These are phyloP conservation scores for Myriosclerotinia duriaeana DNA, from an alignment of 2,329 filamentous ascomycete genomes.

Conservation along the genomic window DNA sequence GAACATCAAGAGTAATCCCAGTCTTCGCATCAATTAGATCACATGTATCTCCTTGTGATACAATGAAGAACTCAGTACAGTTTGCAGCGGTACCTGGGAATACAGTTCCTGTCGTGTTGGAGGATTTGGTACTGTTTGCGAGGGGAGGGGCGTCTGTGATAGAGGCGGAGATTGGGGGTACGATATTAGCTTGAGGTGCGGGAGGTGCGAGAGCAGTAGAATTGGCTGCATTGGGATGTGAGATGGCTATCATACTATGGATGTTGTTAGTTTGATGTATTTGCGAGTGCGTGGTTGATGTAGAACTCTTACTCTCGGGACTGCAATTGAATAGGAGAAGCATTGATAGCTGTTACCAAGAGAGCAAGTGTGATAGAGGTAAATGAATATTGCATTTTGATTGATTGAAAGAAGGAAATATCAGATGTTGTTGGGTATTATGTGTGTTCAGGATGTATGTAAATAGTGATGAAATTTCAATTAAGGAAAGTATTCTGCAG, in stretches of 20 bases:
- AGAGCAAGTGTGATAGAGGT: conserved; percentile 1
- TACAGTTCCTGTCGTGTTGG: not conserved
- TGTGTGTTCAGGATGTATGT: too few relatives aligned
- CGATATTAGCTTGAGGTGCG: not conserved
- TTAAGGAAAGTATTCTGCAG: conserved; percentile 6
- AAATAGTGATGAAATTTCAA: not conserved
- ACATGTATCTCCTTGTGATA: conserved; percentile 1
- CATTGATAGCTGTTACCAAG: not conserved
- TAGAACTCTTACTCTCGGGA: conserved; percentile 1
- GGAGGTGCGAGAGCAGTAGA: not conserved
- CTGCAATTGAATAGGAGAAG: conserved; percentile 5
- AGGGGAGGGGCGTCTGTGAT: not conserved
- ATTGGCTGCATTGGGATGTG: not conserved
- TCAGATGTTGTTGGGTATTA: not conserved
- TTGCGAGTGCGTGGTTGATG: too few relatives aligned
- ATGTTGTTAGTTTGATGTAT: not conserved
- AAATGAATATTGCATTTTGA: conserved; percentile 6
- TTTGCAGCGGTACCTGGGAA: not conserved
- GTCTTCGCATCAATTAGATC: not conserved
- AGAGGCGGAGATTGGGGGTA: not conserved
- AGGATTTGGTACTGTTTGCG: not conserved
- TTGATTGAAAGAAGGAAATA: not conserved
- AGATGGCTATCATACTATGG: not conserved
- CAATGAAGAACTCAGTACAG: not conserved
- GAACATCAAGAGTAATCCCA: not conserved